Percentiles rank a stretch among this genome's conserved stretches.
Conservation (phyloP, 1,284 basidiomycete species). For the Heterobasidion irregulare region DNA sequence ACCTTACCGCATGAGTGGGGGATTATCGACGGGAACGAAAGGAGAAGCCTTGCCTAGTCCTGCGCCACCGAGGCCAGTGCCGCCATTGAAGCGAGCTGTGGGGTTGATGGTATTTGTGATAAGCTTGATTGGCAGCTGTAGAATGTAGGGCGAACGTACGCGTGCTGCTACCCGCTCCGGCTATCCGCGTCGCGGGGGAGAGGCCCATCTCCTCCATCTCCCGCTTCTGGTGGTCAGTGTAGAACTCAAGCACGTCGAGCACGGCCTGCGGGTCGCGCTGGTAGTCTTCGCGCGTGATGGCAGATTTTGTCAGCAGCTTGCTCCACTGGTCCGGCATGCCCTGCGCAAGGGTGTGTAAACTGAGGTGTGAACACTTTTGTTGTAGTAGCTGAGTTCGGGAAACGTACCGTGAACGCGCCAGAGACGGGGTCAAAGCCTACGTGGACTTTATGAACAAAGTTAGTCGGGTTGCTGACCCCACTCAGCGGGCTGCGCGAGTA, state of each 20-base stretch:
- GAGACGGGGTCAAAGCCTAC: slow-evolving; percentile 95
- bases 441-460: slow-evolving; percentile 98
- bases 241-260: slow-evolving; percentile 95
- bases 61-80: slow-evolving; percentile 75
- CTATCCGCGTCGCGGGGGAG: slow-evolving; percentile 11
- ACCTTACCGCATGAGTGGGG: slow-evolving; percentile 43
- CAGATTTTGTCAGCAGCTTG: slow-evolving; percentile 89
- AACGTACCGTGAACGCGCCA: slow-evolving; percentile 83
- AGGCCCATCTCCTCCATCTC: slow-evolving; percentile 66
- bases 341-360: slow-evolving; percentile 26
- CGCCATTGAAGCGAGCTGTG: slow-evolving; percentile 73
- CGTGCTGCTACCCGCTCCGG: slow-evolving; percentile 7
- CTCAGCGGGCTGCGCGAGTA: slow-evolving; percentile 88
- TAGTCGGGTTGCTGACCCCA: slow-evolving; percentile 91
- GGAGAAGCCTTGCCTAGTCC: slow-evolving; percentile 38
- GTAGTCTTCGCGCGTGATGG: slow-evolving; percentile 97
- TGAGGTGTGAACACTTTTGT: neutral
- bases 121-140: slow-evolving; percentile 10
- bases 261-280: slow-evolving; percentile 96
- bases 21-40: slow-evolving; percentile 18
- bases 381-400: neutral
- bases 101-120: neutral
- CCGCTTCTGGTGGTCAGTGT: slow-evolving; percentile 95
- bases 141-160: slow-evolving; percentile 16
- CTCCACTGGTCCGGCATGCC: slow-evolving; percentile 98